A percentile compares a stretch with the other conserved stretches of the same genome.
phyloP scores from a whole-genome alignment of 495 filamentous ascomycete genomes.

The Tricharina praecox region DNA sequence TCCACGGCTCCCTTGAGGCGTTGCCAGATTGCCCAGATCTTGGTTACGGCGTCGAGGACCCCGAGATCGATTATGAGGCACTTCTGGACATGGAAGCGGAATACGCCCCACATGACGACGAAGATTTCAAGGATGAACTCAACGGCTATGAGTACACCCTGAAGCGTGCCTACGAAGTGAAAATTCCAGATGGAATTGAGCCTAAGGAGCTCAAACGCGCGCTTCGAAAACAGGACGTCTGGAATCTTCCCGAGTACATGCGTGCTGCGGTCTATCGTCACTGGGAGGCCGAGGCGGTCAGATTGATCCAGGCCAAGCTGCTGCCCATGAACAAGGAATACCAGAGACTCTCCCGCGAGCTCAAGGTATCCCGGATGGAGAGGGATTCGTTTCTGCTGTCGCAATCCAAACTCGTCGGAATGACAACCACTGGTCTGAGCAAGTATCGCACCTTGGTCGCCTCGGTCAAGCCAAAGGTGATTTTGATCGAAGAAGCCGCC shows the following conservation, averaged over 20 bases:
- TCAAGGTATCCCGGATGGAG: slow-evolving; percentile 39
- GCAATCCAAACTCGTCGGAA: slow-evolving; percentile 45
- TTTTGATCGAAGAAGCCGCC: slow-evolving; percentile 57
- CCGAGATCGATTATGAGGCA: slow-evolving; percentile 48
- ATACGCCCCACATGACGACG: slow-evolving; percentile 37
- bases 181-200: slow-evolving; percentile 12
- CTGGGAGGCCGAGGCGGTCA: slow-evolving; percentile 34
- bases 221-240: slow-evolving; percentile 35
- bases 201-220: slow-evolving; percentile 27
- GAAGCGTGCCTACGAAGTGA: slow-evolving; percentile 34
- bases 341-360: slow-evolving; percentile 27
- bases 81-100: slow-evolving; percentile 50
- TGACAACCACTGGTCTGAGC: slow-evolving; percentile 72
- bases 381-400: slow-evolving; percentile 37
- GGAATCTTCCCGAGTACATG: slow-evolving; percentile 34
- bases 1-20: slow-evolving; percentile 35
- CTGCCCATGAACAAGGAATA: slow-evolving; percentile 32
- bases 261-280: slow-evolving; percentile 46
- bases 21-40: slow-evolving; percentile 32
- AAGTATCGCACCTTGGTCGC: slow-evolving; percentile 68
- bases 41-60: slow-evolving; percentile 41
- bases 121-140: slow-evolving; percentile 33
- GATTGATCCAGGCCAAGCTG: slow-evolving; percentile 30
- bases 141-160: slow-evolving; percentile 34
- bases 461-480: slow-evolving; percentile 45